These are phyloP conservation scores for Neofusicoccum ribis DNA, from an alignment of 2,329 filamentous ascomycete genomes.

Conservation along the genomic window DNA sequence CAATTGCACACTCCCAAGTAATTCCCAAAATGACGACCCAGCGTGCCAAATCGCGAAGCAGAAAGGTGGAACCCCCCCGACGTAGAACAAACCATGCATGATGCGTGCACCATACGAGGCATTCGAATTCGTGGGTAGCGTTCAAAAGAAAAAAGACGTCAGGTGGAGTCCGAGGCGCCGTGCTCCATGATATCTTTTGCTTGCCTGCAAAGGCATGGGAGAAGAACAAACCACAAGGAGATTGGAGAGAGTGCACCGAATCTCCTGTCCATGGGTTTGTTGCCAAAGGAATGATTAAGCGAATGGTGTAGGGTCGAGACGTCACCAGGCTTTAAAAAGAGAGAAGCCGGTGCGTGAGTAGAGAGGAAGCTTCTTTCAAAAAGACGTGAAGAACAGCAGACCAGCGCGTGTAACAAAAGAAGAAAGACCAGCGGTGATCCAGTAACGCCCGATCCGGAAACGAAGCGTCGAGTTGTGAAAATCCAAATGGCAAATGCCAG, in stretches of 20 bases:
- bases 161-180: neutral
- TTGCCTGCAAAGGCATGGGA: neutral
- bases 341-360: neutral
- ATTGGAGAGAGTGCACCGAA: neutral
- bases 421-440: neutral
- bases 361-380: neutral
- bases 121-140: conserved; percentile 9
- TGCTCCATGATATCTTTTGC: neutral
- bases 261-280: conserved; percentile 1
- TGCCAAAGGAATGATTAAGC: conserved; percentile 8
- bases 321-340: conserved; percentile 12
- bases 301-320: conserved; percentile 14
- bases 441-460: conserved; percentile 7
- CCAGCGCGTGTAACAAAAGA: neutral
- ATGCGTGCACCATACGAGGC: conserved; percentile 16
- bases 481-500: neutral
- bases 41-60: conserved; percentile 14
- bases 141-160: conserved; percentile 1
- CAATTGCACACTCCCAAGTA: conserved; percentile 1
- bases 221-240: neutral
- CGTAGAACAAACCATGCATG: conserved; percentile 13
- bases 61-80: conserved; percentile 1
- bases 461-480: neutral
- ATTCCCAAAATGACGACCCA: conserved; percentile 14
- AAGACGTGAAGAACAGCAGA: conserved; percentile 3